Evolutionary conservation across 768 basidiomycete genomes (phyloP), one percentile per base, ranked within the genome.

Genomic region (Boletus vermiculosoides): DNA sequence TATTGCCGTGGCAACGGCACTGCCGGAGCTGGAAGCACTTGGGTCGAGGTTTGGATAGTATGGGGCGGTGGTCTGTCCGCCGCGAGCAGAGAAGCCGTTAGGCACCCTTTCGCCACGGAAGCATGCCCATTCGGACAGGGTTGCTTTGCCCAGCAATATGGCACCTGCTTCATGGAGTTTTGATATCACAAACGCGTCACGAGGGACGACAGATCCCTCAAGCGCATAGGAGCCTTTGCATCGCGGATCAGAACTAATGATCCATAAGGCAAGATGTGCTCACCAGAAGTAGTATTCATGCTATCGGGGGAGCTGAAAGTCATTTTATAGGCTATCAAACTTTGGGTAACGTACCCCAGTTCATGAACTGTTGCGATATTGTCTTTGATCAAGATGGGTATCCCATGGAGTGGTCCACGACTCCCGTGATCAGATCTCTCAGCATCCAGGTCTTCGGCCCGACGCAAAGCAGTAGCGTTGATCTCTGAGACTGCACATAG

Each of bases 401-500:
- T 84, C 0, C 84, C 85, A 64, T 85, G 83, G 45, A 86, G 62
- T 7, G 68, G 66, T 11, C 83, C 78, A 42, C 82, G 74, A 40
- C 74, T 73, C 73, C 42, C 81, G 71, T 57, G 78, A 13, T 78
- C 20, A 82, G 72, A 12, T 81, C 84, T 34, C 74, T 78, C 0
- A 77, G 80, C 45, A 48, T 85, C 84, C 22, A 84, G 68, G 0
- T 67, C 73, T 2, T 78, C 81, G 13, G 86, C 86, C 60, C 80
- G 76, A 15, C 52, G 62, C 11, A 87, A 71, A 3, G 85, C 84
- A 8, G 75, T 76, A 0, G 81, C 76, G 46, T 83, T 88, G 1
- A 73, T 71, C 54, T 88, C 87, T 15, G 86, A 70, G 5, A 88
- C 77, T 1, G 85, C 85, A 11, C 78, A 81, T 10, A 88, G 70